Evolutionary conservation across 495 filamentous ascomycete genomes (phyloP), one percentile per base, ranked within the genome.

Genomic region (Xylaria flabelliformis): DNA sequence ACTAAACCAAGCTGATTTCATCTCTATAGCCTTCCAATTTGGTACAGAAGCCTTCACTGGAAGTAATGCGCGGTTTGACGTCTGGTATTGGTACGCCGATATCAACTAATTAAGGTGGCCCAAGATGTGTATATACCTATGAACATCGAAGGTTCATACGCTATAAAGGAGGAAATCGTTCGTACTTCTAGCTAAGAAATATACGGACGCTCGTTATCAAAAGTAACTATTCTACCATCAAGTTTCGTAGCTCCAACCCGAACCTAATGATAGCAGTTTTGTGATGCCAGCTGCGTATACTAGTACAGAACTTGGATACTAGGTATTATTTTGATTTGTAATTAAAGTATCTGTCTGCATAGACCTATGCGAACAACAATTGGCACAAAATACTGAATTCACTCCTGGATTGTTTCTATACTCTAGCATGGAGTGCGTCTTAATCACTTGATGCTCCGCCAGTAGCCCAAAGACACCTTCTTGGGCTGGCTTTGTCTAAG

Each of bases 21-120:
- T 41, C 17, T 63, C 12, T 64, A 17, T 15, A 70, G 68, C 68
- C 29, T 15, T 53, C 58, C 68, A 70, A 51, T 70, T 70, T 24
- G 68, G 68, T 5, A 17, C 68, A 2, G 68, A 70, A 29, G 3
- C 56, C 4, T 70, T 70, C 15, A 70, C 68, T 8, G 68, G 68
- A 36, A 70, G 21, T 19, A 70, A 63, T 42, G 68, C 68, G 2
- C 42, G 53, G 4, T 70, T 70, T 13, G 58, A 70, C 15, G 32
- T 26, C 36, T 70, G 68, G 68, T 70, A 62, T 21, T 70, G 19
- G 19, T 70, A 70, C 21, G 58, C 1, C 42, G 68, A 70, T 42
- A 12, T 70, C 68, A 69, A 69, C 66, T 69, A 69, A 69, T 51
- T 69, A 34, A 69, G 19, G 53, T 61, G 58, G 58, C 32, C 32